A percentile compares a stretch with the other conserved stretches of the same genome.
phyloP scores from a whole-genome alignment of 306 rosid species.

The Inga leiocalycina region DNA sequence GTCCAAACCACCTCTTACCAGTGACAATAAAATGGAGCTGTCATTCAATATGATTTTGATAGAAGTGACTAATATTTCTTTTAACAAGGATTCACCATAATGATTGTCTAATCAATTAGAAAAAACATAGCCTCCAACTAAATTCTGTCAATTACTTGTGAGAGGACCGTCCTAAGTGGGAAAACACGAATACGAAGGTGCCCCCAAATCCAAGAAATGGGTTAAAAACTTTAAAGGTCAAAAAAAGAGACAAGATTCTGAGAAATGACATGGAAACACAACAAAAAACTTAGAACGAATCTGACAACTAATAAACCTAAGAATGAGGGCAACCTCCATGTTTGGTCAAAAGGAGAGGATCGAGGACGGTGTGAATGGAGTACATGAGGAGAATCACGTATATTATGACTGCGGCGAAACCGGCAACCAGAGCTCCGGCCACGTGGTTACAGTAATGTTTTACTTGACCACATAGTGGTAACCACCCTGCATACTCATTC shows the following conservation, averaged over 20 bases:
- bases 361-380: conserved; percentile 57
- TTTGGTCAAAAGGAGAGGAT: conserved; percentile 55
- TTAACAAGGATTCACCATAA: neutral
- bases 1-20: too few species aligned
- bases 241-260: neutral
- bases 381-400: conserved; percentile 55
- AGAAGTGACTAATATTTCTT: neutral
- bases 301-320: neutral
- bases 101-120: neutral
- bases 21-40: neutral
- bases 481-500: conserved; percentile 71
- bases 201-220: neutral
- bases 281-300: neutral
- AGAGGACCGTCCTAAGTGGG: neutral
- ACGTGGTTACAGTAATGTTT: conserved; percentile 59
- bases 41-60: neutral
- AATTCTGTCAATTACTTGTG: neutral
- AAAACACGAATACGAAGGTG: neutral
- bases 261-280: neutral
- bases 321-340: neutral
- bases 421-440: conserved; percentile 55
- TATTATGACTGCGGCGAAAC: conserved; percentile 44
- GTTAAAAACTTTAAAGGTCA: neutral
- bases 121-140: neutral
- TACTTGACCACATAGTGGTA: conserved; percentile 75